phyloP scores from a whole-genome alignment of 208 protist species.

The Tetramitus jugosus region DNA sequence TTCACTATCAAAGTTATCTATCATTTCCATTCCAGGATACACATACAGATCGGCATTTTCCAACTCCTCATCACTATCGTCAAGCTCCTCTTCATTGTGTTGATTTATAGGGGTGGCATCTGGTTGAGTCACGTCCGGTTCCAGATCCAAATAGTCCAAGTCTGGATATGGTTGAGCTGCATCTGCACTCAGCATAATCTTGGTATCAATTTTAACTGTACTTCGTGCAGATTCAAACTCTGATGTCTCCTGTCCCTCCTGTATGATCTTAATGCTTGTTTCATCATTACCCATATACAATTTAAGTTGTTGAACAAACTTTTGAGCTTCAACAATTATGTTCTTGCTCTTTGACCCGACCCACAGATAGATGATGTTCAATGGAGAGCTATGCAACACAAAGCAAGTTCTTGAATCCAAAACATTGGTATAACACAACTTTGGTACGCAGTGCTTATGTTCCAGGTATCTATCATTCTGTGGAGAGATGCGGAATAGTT shows the following conservation, averaged over 20 bases:
- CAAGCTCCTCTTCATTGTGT: not conserved
- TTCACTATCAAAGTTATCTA: conserved; percentile 6
- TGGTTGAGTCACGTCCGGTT: not conserved
- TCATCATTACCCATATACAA: not conserved
- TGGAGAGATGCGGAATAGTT: not conserved
- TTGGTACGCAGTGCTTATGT: not conserved
- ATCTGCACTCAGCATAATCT: no score
- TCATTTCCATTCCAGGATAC: not conserved
- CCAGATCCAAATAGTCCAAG: not conserved
- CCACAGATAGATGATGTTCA: not conserved
- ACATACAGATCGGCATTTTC: not conserved
- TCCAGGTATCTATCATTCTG: not conserved
- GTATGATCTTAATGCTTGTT: not conserved
- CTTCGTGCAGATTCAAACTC: no score
- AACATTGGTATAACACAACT: not conserved
- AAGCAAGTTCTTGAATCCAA: conserved; percentile 20
- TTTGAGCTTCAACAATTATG: not conserved
- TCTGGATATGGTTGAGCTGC: not conserved
- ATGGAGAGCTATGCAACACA: not conserved
- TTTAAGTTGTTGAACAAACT: not conserved
- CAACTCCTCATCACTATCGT: not conserved
- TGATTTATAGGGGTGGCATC: not conserved
- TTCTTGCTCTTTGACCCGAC: not conserved
- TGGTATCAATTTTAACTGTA: no score
- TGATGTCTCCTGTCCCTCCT: not conserved